Base-by-base conservation (phyloP, 1,284 basidiomycete species). In the Rhodotorula mucilaginosa region DNA sequence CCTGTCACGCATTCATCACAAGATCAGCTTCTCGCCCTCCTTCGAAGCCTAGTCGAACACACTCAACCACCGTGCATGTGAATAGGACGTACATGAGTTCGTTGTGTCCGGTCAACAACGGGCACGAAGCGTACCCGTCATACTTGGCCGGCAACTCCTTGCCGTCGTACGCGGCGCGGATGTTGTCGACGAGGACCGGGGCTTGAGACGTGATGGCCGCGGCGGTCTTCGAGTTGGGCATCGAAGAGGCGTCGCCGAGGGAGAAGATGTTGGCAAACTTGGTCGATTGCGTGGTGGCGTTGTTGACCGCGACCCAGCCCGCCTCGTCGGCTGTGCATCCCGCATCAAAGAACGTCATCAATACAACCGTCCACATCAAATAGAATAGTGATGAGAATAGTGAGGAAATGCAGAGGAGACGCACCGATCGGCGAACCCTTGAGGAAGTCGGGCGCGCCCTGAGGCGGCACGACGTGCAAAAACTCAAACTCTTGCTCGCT, bases 161-260 rank as follows among this genome's bases (percentile, higher is more conserved):
- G 39, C 87, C 86, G 62, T 91, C 80, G 77, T 87, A 87, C 64
- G 91, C 91, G 1, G 86, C 88, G 75, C 89, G 86, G 79, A 93
- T 81, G 83, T 98, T 99, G 82, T 96, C 91, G 1, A 90, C 88
- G 62, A 98, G 84, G 3, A 99, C 89, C n/a, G 96, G 96, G 0
- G 91, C 89, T 81, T 99, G 92, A 0, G 87, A 88, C 2, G 91
- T 93, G 79, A 97, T 91, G 1, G 95, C 96, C 3, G 96, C 95
- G 0, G 91, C 92, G 1, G 96, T 99, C 86, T 97, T 99, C 81
- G 91, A 93, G 19, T 93, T 98, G 10, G 95, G 94, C 58, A 97
- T 83, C 64, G 89, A 92, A 39, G 92, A 91, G 74, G 90, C 91
- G 80, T 99, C 96, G 39, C 96, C 96, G 29, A 97, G 80, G 13